Evolutionary conservation across 208 protist genomes (phyloP).

Genomic region (Leishmania major): DNA sequence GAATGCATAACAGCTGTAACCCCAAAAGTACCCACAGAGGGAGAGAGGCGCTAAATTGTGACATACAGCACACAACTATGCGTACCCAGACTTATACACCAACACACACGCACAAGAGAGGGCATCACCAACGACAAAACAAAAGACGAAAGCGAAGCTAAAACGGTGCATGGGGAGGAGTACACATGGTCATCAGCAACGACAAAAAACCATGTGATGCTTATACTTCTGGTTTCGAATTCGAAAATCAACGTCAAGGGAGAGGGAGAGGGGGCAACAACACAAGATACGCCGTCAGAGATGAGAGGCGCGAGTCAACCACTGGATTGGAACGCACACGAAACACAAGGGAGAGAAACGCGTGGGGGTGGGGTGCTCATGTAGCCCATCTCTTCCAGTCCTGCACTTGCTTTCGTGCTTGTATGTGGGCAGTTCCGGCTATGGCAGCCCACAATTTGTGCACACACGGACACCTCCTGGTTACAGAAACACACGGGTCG

Average conservation of each 20-base stretch:
- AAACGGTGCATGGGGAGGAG: not conserved
- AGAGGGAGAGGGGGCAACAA: no score
- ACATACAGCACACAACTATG: not conserved
- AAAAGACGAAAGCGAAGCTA: slow-evolving; percentile 6
- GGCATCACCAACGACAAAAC: not conserved
- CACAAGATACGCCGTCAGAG: no score
- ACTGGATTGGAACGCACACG: no score
- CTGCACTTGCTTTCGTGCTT: not conserved
- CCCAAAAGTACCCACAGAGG: not conserved
- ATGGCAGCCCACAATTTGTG: not conserved
- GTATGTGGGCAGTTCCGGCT: not conserved
- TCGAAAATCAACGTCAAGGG: no score
- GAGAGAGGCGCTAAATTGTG: not conserved
- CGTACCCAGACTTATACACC: not conserved
- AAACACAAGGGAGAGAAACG: no score
- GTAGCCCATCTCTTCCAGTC: not conserved
- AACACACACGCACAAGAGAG: not conserved
- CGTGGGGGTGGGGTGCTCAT: not conserved
- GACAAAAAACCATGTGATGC: no score
- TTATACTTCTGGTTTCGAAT: no score
- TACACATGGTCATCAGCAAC: no score
- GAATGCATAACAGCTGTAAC: not conserved
- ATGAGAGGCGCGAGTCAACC: no score
- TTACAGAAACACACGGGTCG: not conserved
- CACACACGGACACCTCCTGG: not conserved